A percentile compares a stretch with the other conserved stretches of the same genome.
Conservation (phyloP, 2,329 filamentous ascomycete genomes). For the Stenocarpella maydis region DNA sequence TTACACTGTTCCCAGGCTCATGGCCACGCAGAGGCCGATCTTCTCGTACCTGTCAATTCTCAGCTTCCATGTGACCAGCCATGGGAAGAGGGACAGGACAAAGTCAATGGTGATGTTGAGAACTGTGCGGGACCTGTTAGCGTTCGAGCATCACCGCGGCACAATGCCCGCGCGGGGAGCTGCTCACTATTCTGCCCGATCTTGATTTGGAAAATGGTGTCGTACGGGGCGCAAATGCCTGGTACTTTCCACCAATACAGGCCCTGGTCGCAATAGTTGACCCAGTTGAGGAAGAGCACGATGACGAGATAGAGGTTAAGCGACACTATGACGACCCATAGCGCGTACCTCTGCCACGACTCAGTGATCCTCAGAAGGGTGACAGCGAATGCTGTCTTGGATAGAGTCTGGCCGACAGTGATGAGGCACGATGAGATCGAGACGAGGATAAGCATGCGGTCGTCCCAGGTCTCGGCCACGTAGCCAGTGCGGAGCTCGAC, state of each 20-base stretch:
- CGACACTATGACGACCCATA: slow-evolving; percentile 58
- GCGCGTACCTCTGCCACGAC: slow-evolving; percentile 49
- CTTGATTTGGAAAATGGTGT: slow-evolving; percentile 55
- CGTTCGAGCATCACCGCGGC: neutral
- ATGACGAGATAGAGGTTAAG: slow-evolving; percentile 57
- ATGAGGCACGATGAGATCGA: slow-evolving; percentile 51
- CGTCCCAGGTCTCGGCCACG: slow-evolving; percentile 55
- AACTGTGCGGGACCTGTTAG: slow-evolving; percentile 43
- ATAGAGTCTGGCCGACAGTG: slow-evolving; percentile 47
- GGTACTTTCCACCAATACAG: slow-evolving; percentile 55
- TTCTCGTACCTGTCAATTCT: slow-evolving; percentile 59
- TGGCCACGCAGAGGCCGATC: slow-evolving; percentile 57
- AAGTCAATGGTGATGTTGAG: slow-evolving; percentile 64
- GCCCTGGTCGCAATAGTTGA: slow-evolving; percentile 51
- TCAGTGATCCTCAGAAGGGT: slow-evolving; percentile 53
- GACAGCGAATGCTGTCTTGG: slow-evolving; percentile 49
- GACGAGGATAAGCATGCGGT: slow-evolving; percentile 62
- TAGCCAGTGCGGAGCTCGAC: slow-evolving; percentile 60
- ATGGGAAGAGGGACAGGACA: slow-evolving; percentile 57
- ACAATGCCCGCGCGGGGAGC: neutral
- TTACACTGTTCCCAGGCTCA: slow-evolving; percentile 53
- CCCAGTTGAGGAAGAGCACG: slow-evolving; percentile 59
- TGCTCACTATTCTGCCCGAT: slow-evolving; percentile 58
- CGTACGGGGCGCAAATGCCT: slow-evolving; percentile 51
- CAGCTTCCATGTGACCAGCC: slow-evolving; percentile 57